Percentiles rank a stretch among this genome's conserved stretches.
Evolutionary conservation across 139 green algal species (phyloP).

Genomic region (Chlorella vulgaris): DNA sequence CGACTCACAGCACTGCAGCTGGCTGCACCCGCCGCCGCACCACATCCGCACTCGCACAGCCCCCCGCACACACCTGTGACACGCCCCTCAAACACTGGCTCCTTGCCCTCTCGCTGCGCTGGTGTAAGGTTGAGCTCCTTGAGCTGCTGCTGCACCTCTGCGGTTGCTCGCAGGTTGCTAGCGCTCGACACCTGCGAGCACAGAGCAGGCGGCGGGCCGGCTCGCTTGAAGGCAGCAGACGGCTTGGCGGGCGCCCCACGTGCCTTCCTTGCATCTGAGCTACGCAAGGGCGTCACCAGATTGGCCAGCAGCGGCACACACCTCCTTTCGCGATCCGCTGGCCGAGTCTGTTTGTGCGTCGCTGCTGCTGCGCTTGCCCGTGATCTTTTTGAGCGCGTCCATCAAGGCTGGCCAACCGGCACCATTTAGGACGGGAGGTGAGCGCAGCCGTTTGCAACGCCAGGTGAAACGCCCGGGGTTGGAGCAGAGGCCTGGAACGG

Average conservation of each 20-base stretch:
- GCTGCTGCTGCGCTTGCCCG: constrained; percentile 17
- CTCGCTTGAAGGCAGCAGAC: background rate
- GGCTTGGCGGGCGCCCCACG: background rate
- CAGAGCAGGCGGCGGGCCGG: background rate
- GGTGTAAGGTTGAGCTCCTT: constrained; percentile 64
- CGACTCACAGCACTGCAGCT: background rate
- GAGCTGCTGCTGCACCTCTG: constrained; percentile 56
- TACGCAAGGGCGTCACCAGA: background rate
- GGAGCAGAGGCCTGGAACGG: background rate
- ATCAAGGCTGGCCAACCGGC: constrained; percentile 2
- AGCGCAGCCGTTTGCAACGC: constrained; percentile 1
- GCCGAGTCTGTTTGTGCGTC: constrained; percentile 3
- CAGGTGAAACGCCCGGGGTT: background rate
- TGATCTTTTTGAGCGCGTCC: constrained; percentile 25
- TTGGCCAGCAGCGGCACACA: background rate
- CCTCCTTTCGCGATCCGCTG: background rate
- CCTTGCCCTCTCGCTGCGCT: constrained; percentile 52
- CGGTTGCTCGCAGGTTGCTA: constrained; percentile 4
- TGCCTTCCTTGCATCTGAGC: too few relatives aligned
- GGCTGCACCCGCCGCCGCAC: too few relatives aligned
- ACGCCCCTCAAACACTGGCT: constrained; percentile 67
- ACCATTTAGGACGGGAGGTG: background rate
- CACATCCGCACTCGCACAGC: too few relatives aligned
- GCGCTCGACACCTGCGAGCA: background rate
- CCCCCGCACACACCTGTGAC: constrained; percentile 60